A percentile compares a stretch with the other conserved stretches of the same genome.
Conservation (phyloP, 1,284 basidiomycete genomes). For the Irpex sp. region DNA sequence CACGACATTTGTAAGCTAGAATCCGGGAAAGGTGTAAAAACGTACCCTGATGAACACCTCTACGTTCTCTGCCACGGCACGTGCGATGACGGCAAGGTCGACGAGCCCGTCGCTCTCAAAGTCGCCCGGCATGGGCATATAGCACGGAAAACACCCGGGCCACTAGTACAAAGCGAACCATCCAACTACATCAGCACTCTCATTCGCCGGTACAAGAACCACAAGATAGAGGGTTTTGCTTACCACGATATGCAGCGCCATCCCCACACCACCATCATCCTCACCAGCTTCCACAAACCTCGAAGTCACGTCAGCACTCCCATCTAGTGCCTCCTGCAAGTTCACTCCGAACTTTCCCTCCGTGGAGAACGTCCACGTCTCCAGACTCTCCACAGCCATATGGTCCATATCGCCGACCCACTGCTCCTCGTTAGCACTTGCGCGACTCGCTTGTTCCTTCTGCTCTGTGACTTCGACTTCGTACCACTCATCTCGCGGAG, state of each 20-base stretch:
- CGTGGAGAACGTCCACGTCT: neutral
- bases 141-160: neutral
- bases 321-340: neutral
- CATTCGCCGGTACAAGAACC: too few species aligned
- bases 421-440: too few species aligned
- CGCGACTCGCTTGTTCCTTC: neutral
- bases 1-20: neutral
- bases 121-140: neutral
- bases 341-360: neutral
- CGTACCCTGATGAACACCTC: neutral
- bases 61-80: neutral
- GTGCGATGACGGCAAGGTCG: neutral
- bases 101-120: neutral
- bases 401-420: too few species aligned
- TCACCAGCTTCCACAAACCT: neutral
- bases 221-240: neutral
- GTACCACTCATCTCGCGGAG: neutral
- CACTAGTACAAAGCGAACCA: neutral
- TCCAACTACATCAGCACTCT: neutral
- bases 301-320: neutral
- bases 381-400: too few species aligned
- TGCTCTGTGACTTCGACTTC: neutral
- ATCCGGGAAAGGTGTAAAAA: neutral
- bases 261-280: neutral
- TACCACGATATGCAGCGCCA: neutral